Base-by-base conservation (phyloP, 192 early-diverging fungal genomes). In the Dissophora ornata region DNA sequence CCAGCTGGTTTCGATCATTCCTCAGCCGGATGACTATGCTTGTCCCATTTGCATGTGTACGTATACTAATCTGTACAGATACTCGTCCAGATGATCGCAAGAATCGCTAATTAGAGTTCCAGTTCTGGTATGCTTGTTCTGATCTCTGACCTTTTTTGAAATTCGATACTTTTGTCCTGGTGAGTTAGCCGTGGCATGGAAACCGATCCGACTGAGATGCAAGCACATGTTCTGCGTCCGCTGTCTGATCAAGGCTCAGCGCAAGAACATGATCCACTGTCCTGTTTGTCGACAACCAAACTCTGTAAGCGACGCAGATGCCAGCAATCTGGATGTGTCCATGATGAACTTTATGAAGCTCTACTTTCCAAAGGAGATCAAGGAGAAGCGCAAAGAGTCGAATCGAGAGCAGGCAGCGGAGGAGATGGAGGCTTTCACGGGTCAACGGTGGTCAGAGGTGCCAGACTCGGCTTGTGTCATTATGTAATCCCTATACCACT, bases 41-140 rank as follows among this genome's bases (percentile, higher is more conserved):
- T 94, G 94, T 54, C 92, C 93, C n/a, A 88, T 96, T 63, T 94
- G 93, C 69, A 83, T 88, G 15, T 79, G 82, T 84, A 82, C 68
- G 77, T 59, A 16, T 40, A 45, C 16, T 25, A 18, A 2, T 13
- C n/a, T n/a, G n/a, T n/a, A n/a, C n/a, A n/a, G n/a, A n/a, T n/a
- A n/a, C n/a, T n/a, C n/a, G n/a, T n/a, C n/a, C n/a, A n/a, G n/a
- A n/a, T n/a, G n/a, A n/a, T n/a, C n/a, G n/a, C n/a, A n/a, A n/a
- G n/a, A n/a, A n/a, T n/a, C n/a, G n/a, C n/a, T n/a, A n/a, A n/a
- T n/a, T n/a, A n/a, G n/a, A n/a, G n/a, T n/a, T n/a, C n/a, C n/a
- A n/a, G 59, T 16, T 60, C 38, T 38, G 42, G 57, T 81, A 53
- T 11, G 36, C 26, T 28, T 45, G 13, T 34, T 41, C 16, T 22